Base-by-base conservation (phyloP, 2,329 filamentous ascomycete species). In the Cercospora sp. region DNA sequence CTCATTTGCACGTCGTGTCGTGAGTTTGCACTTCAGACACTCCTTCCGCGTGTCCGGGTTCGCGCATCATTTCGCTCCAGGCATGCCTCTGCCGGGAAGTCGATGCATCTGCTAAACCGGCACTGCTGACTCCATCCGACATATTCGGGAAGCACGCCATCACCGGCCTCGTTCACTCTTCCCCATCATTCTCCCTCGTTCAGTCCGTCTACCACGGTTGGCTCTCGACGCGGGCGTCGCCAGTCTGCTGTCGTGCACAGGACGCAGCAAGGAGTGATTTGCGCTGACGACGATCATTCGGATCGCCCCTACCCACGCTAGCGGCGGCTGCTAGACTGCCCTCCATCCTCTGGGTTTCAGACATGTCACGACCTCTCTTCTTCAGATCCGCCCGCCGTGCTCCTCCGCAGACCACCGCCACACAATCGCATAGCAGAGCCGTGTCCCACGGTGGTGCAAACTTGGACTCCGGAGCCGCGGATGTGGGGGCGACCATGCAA, bases 301-400 rank as follows among this genome's bases (percentile, higher is more conserved):
- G 57, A 66, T 28, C 43, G 40, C 13, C 64, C 26, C 28, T 37
- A 34, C n/a, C 51, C 28, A 32, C 26, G 21, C 57, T 61, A 66
- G 57, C 37, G 37, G 16, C n/a, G 63, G n/a, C 53, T 30, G 37
- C 58, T 13, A 49, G 26, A 51, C 45, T 13, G 32, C 55, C 16
- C 32, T 61, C 59, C 40, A 58, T 64, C 59, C 43, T 58, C 61
- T 7, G 21, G 16, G 49, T 64, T 64, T 26, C 61, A 40, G 30
- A 28, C 63, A 72, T 72, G 70, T 72, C 70, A 34, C 63, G 70
- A 55, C 53, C 70, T 28, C 66, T 67, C 55, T 73, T 73, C 67
- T 71, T 67, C 24, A 45, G 69, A 9, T 69, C 67, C 6, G 70
- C 69, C 28, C 68, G 71, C n/a, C 66, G 62, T 59, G 66, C 63